Percentiles rank a stretch among this genome's conserved stretches.
These are phyloP conservation scores for Phytophthora pisi DNA, from an alignment of 352 stramenopile genomes.

Conservation along the genomic window DNA sequence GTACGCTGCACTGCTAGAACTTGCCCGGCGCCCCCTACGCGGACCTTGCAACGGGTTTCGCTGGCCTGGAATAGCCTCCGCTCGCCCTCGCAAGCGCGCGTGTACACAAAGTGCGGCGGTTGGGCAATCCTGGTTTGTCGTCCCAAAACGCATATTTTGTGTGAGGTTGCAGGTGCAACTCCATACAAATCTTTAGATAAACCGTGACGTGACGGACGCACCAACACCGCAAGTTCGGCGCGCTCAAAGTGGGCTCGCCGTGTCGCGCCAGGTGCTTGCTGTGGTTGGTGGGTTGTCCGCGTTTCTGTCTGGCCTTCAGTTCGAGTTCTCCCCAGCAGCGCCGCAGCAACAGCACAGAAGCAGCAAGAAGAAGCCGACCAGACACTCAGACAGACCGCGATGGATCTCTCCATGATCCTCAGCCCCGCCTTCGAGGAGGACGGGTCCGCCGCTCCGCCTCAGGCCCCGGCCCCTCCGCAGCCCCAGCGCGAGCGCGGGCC, in stretches of 20 bases:
- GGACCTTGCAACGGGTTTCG: background rate
- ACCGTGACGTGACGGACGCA: conserved; percentile 55
- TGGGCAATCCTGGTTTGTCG: conserved; percentile 6
- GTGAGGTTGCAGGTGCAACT: conserved; percentile 37
- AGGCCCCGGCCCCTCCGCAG: conserved; percentile 3
- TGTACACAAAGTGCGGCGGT: background rate
- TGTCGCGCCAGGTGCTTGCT: conserved; percentile 40
- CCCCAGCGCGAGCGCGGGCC: background rate
- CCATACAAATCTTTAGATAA: conserved; percentile 29
- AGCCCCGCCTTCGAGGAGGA: conserved; percentile 48
- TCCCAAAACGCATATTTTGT: conserved; percentile 24
- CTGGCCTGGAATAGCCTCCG: background rate
- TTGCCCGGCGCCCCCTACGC: background rate
- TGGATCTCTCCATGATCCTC: conserved; percentile 65
- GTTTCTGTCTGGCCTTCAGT: conserved; percentile 46
- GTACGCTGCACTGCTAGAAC: conserved; percentile 3
- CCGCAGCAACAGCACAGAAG: conserved; percentile 11
- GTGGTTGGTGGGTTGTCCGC: conserved; percentile 47
- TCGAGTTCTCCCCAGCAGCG: conserved; percentile 40
- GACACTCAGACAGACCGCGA: conserved; percentile 13
- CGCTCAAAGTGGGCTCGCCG: conserved; percentile 29
- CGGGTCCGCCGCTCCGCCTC: conserved; percentile 2
- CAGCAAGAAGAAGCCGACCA: conserved; percentile 11
- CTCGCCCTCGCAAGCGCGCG: background rate
- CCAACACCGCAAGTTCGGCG: conserved; percentile 29